These are phyloP conservation scores for Gymnopus androsaceus DNA, from an alignment of 1,284 basidiomycete genomes.

Conservation along the genomic window DNA sequence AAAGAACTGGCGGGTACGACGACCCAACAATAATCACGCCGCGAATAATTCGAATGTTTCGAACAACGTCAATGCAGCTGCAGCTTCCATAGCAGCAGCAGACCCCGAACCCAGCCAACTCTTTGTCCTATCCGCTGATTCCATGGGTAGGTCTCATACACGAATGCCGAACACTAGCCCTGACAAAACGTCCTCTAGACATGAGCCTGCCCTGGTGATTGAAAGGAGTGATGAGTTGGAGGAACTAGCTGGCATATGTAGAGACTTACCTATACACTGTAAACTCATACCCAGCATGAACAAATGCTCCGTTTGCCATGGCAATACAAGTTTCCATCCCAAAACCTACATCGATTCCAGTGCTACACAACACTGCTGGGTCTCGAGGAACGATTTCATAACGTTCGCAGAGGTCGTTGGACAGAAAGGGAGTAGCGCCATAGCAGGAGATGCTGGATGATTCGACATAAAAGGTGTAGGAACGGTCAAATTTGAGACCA, in stretches of 20 bases:
- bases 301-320: not conserved
- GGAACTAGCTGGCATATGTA: not conserved
- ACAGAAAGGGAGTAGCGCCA: not conserved
- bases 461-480: constrained; percentile 7
- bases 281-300: not conserved
- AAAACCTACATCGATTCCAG: constrained; percentile 12
- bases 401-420: not conserved
- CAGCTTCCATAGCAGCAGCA: not conserved
- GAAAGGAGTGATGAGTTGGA: not conserved
- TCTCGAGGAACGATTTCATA: not conserved
- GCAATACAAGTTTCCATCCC: not conserved
- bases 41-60: not conserved
- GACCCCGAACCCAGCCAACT: not conserved
- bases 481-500: not conserved
- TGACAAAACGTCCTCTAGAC: no score
- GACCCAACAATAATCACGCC: no score
- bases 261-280: not conserved
- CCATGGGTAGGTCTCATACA: no score
- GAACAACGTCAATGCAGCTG: not conserved
- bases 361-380: constrained; percentile 13
- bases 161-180: no score
- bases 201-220: no score
- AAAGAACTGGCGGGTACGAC: not conserved
- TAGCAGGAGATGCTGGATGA: not conserved
- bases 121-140: not conserved